Evolutionary conservation across 352 stramenopile species (phyloP).

Genomic region (Elongisporangium undulatum): DNA sequence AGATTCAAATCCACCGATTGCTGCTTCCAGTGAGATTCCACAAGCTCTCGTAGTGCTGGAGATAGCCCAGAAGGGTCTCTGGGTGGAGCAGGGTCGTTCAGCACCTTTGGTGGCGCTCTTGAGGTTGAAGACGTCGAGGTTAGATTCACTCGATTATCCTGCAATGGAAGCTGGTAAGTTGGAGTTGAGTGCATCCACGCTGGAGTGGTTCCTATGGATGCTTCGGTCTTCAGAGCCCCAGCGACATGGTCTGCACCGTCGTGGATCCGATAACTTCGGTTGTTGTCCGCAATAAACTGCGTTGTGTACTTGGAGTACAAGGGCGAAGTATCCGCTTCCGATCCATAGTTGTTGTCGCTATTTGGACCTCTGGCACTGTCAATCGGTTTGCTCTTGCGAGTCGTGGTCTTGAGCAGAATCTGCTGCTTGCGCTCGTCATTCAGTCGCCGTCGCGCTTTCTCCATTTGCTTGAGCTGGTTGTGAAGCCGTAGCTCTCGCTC

Average conservation of each 20-base stretch:
- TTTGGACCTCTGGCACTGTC: background rate
- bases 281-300: background rate
- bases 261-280: background rate
- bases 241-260: background rate
- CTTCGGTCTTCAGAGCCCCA: background rate
- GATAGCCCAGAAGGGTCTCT: slow-evolving; percentile 49
- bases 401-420: slow-evolving; percentile 12
- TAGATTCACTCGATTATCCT: background rate
- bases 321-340: slow-evolving; percentile 3
- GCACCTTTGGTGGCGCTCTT: background rate
- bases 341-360: slow-evolving; percentile 17
- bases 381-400: slow-evolving; percentile 4
- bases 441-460: slow-evolving; percentile 31
- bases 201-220: background rate
- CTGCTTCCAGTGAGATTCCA: slow-evolving; percentile 56
- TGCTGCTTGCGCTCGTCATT: slow-evolving; percentile 45
- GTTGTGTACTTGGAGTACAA: background rate
- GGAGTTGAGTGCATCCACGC: background rate
- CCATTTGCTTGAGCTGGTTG: slow-evolving; percentile 50
- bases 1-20: slow-evolving; percentile 13
- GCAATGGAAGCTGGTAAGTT: background rate
- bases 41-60: slow-evolving; percentile 36
- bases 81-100: slow-evolving; percentile 2
- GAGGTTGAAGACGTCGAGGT: no score
- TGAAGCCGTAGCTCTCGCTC: slow-evolving; percentile 46